Base-by-base conservation (phyloP, 2,329 filamentous ascomycete genomes). In the Malbranchea zuffiana region DNA sequence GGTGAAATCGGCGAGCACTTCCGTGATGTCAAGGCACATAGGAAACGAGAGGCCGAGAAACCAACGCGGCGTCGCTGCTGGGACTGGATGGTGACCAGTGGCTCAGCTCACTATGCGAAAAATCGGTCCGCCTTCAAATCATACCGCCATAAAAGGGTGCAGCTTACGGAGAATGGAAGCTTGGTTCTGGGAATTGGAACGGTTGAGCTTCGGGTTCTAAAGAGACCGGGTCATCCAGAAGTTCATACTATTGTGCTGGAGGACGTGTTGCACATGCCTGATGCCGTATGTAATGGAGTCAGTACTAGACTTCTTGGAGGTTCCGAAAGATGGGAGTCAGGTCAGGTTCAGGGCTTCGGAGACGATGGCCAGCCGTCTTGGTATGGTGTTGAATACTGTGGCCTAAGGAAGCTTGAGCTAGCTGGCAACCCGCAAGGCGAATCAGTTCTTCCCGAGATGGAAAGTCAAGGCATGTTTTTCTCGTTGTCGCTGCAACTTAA, bases 241-340 rank as follows among this genome's bases (percentile, higher is more conserved):
- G 40, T 45, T 20, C 47, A 53, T 32, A 49, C 40, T 0, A 44
- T 60, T 12, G 36, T 44, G 11, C 42, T 59, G 8, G 47, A 59
- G 13, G 49, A 54, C 37, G 56, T 60, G 26, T 44, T 58, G 28
- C 54, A 60, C 42, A 52, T 55, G 36, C 57, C 57, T 1, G 49
- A 49, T 23, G 55, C 55, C 32, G 32, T 56, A 11, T 59, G 55
- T 32, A 60, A 59, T 43, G 50, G 49, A 19, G 51, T 53, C 35
- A 52, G 47, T n/a, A 47, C 47, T 23, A 17, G 48, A 27, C 39
- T 50, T 20, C 39, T 42, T 20, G 8, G 5, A 8, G 8, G 7
- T 8, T 13, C 10, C 7, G 8, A 7, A 8, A 16, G 8, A 5
- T 23, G 19, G 11, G 6, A 3, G 20, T 28, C 20, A 18, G n/a